Evolutionary conservation across 192 early-diverging fungal species (phyloP).

Genomic region (Mortierella antarctica): DNA sequence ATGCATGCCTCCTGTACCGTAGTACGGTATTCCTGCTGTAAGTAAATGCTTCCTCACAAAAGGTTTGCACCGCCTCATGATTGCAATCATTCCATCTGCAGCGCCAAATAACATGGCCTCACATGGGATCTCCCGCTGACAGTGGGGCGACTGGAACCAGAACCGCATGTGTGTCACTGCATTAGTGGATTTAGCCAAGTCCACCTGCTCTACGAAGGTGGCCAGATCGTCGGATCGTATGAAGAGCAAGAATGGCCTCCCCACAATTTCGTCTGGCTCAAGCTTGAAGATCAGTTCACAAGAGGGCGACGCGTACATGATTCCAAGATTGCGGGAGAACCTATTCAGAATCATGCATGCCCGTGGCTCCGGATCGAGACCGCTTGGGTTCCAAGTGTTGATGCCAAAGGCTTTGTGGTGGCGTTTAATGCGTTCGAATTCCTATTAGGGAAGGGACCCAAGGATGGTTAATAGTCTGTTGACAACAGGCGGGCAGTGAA

Average conservation of each 20-base stretch:
- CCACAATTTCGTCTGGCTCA: constrained; percentile 21
- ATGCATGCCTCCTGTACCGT: not conserved
- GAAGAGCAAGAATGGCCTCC: constrained; percentile 42
- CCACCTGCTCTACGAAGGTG: constrained; percentile 40
- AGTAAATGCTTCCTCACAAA: constrained; percentile 23
- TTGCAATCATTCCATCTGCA: constrained; percentile 39
- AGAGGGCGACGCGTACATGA: constrained; percentile 54
- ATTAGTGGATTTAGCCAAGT: constrained; percentile 49
- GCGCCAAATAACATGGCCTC: constrained; percentile 50
- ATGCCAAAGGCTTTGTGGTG: constrained; percentile 33
- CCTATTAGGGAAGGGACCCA: constrained; percentile 2
- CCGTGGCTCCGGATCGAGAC: constrained; percentile 41
- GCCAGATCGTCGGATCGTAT: constrained; percentile 40
- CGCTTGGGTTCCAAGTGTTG: constrained; percentile 42
- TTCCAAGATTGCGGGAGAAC: constrained; percentile 34
- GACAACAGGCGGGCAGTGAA: not conserved
- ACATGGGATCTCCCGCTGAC: constrained; percentile 39
- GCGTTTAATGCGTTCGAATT: constrained; percentile 39
- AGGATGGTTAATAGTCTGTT: not conserved
- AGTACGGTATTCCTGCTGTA: not conserved
- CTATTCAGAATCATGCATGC: constrained; percentile 55
- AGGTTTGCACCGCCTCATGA: constrained; percentile 36
- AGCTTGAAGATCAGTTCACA: constrained; percentile 33
- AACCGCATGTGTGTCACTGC: constrained; percentile 47
- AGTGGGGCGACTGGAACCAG: constrained; percentile 38